Evolutionary conservation across 176 grass and related monocot genomes (phyloP).

Genomic region (Thinopyrum elongatum): DNA sequence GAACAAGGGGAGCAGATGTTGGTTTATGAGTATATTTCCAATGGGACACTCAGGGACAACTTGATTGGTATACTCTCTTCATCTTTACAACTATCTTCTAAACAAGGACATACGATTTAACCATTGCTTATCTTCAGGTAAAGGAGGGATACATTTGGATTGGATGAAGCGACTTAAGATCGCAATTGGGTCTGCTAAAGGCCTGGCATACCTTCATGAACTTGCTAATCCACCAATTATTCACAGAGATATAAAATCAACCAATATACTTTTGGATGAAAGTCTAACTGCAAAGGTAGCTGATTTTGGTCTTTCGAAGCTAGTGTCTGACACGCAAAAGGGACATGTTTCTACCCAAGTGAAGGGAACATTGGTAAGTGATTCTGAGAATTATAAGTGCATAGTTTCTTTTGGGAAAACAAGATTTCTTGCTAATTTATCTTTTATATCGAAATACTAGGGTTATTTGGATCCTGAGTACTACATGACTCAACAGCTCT

Average conservation of each 20-base stretch:
- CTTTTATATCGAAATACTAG: conserved; percentile 37
- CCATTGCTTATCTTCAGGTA: conserved; percentile 41
- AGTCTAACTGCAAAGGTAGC: conserved; percentile 67
- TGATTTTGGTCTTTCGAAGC: conserved; percentile 83
- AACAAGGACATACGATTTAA: conserved; percentile 15
- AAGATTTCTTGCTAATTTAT: conserved; percentile 11
- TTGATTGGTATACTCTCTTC: conserved; percentile 49
- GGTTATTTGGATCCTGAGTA: conserved; percentile 85
- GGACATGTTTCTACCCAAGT: conserved; percentile 74
- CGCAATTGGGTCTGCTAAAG: conserved; percentile 59
- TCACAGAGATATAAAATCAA: conserved; percentile 78
- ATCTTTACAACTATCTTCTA: conserved; percentile 2
- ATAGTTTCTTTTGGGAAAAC: neutral
- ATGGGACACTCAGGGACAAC: conserved; percentile 64
- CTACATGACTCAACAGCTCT: conserved; percentile 79
- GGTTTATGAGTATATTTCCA: conserved; percentile 70
- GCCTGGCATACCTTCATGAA: conserved; percentile 76
- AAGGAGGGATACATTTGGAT: conserved; percentile 35
- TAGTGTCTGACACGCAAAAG: conserved; percentile 49
- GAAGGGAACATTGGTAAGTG: conserved; percentile 72
- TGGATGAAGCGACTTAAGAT: conserved; percentile 64
- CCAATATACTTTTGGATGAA: conserved; percentile 73
- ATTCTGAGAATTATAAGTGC: conserved; percentile 3
- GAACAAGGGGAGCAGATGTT: conserved; percentile 79
- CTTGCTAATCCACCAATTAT: conserved; percentile 77